Evolutionary conservation across 805 yeast genomes (phyloP).

Genomic region (Isabelozyma heimii): DNA sequence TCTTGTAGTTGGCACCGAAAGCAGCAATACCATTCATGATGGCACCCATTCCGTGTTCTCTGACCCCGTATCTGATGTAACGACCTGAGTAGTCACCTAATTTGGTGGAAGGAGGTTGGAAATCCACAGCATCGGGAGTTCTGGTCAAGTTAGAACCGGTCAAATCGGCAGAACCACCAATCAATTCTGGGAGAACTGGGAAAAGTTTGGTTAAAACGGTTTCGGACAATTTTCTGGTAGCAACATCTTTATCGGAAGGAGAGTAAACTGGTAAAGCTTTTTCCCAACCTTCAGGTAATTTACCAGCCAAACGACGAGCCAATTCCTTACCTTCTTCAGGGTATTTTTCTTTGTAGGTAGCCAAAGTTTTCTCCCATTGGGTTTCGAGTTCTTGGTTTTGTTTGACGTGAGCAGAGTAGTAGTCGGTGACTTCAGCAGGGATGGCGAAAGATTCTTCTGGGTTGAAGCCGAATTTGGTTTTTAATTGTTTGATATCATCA

Average conservation of each 20-base stretch:
- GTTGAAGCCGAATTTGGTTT: constrained; percentile 81
- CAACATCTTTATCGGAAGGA: constrained; percentile 76
- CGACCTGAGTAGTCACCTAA: constrained; percentile 89
- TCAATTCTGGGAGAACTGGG: constrained; percentile 74
- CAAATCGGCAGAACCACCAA: constrained; percentile 98
- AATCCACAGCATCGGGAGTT: constrained; percentile 78
- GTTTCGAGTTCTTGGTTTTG: constrained; percentile 67
- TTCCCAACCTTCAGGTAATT: constrained; percentile 84
- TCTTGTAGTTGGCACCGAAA: constrained; percentile 78
- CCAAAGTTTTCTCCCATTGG: constrained; percentile 71
- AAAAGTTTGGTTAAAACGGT: constrained; percentile 62
- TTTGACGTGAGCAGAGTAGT: constrained; percentile 54
- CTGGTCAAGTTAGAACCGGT: constrained; percentile 96
- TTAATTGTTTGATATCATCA: constrained; percentile 87
- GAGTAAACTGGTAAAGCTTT: constrained; percentile 74
- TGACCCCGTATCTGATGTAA: constrained; percentile 95
- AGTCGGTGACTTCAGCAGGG: constrained; percentile 78
- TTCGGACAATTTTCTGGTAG: constrained; percentile 94
- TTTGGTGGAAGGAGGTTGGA: constrained; percentile 82
- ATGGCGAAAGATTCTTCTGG: constrained; percentile 78
- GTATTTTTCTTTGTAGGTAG: constrained; percentile 61
- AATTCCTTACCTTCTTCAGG: constrained; percentile 80
- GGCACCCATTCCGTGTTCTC: constrained; percentile 99
- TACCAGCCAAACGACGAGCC: constrained; percentile 69
- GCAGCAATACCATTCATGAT: constrained; percentile 97